Evolutionary conservation across 306 rosid genomes (phyloP).

Genomic region (Vicia faba): DNA sequence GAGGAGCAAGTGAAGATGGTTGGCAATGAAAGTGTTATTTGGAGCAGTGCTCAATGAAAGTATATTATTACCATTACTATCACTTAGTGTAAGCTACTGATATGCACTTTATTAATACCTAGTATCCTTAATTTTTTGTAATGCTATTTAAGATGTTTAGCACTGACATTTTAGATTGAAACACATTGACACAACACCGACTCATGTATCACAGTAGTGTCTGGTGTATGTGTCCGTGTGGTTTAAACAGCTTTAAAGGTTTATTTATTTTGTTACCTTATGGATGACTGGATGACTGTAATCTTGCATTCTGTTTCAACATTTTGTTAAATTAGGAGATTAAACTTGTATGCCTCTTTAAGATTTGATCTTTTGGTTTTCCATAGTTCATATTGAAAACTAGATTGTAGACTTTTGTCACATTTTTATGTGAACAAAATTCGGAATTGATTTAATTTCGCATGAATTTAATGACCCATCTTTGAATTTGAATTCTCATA

Average conservation of each 20-base stretch:
- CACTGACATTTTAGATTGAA: background rate
- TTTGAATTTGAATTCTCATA: no score
- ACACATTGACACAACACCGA: no score
- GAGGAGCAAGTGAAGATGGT: slow-evolving; percentile 50
- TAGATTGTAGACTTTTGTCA: slow-evolving; percentile 39
- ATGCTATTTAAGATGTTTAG: slow-evolving; percentile 20
- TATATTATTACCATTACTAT: slow-evolving; percentile 3
- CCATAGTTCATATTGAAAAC: slow-evolving; percentile 33
- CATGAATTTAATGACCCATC: background rate
- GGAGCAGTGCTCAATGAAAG: slow-evolving; percentile 46
- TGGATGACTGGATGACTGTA: slow-evolving; percentile 58
- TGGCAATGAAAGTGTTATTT: slow-evolving; percentile 57
- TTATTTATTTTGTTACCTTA: slow-evolving; percentile 39
- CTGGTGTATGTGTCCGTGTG: background rate
- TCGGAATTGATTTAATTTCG: background rate
- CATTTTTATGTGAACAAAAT: slow-evolving; percentile 30
- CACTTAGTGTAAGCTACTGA: slow-evolving; percentile 48
- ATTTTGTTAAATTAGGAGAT: slow-evolving; percentile 43
- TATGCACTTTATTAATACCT: slow-evolving; percentile 31
- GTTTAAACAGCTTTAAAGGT: background rate
- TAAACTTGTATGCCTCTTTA: slow-evolving; percentile 35
- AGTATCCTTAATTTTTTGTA: slow-evolving; percentile 23
- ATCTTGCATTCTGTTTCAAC: slow-evolving; percentile 37
- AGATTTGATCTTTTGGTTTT: slow-evolving; percentile 46
- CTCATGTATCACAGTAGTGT: background rate